Percentiles rank a stretch among this genome's conserved stretches.
These are phyloP conservation scores for Ceratocystis ficicola DNA, from an alignment of 2,329 filamentous ascomycete species.

Conservation along the genomic window DNA sequence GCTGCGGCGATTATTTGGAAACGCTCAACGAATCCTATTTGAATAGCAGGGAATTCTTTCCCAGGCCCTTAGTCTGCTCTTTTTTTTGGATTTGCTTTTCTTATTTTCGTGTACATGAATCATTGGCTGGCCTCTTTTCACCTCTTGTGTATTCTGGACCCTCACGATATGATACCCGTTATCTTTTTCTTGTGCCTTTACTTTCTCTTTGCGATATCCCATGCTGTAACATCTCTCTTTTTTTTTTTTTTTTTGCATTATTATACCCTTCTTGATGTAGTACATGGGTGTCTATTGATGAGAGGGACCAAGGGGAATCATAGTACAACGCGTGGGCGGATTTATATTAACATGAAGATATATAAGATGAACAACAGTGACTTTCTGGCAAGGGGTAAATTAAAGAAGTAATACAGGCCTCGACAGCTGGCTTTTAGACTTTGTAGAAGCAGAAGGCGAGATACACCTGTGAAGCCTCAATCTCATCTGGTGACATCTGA, in stretches of 20 bases:
- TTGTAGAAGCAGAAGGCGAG: slow-evolving; percentile 96
- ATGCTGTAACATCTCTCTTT: slow-evolving; percentile 14
- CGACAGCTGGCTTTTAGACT: slow-evolving; percentile 40
- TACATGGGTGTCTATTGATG: background rate
- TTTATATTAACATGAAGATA: background rate
- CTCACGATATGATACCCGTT: slow-evolving; percentile 7
- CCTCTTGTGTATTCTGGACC: background rate
- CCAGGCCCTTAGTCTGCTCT: slow-evolving; percentile 12
- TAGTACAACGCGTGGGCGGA: background rate
- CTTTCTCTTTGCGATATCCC: slow-evolving; percentile 24
- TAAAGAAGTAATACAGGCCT: background rate
- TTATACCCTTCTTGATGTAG: slow-evolving; percentile 7
- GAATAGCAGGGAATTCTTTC: slow-evolving; percentile 14
- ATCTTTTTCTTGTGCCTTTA: background rate
- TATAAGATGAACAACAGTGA: background rate
- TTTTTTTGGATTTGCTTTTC: background rate
- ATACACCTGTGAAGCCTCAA: slow-evolving; percentile 87
- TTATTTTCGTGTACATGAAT: slow-evolving; percentile 10
- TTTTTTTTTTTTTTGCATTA: background rate
- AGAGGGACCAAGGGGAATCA: background rate
- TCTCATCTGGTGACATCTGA: slow-evolving; percentile 69
- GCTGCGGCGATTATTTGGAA: slow-evolving; percentile 56
- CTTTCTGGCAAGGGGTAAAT: background rate
- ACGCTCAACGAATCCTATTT: slow-evolving; percentile 40
- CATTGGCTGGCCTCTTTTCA: background rate